Evolutionary conservation across 23 red algal species (phyloP), one percentile per base, ranked within the genome.

Genomic region (Gracilaria domingensis): DNA sequence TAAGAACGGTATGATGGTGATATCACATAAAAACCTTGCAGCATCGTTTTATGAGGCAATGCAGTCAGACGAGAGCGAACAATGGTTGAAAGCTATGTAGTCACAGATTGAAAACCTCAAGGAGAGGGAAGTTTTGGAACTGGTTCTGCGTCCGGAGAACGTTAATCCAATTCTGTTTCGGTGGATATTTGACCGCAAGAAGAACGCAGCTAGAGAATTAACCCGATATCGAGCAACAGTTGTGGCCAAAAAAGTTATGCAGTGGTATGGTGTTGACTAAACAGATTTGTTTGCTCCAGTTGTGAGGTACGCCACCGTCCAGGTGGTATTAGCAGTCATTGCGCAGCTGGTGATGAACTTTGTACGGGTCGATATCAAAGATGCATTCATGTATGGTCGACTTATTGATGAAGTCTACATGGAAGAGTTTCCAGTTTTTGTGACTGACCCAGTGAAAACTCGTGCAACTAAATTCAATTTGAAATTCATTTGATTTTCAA

Each of bases 171-270:
- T 82, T 0, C 7, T 55, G 11, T 79, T 34, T 8, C n/a, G 36
- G 32, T 76, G 79, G 61, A 28, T 85, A 0, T 93, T 76, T 66
- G 65, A 54, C 25, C 62, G 60, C 14, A 93, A 84, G 51, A 23
- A 21, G 13, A 79, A 93, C 55, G 44, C 32, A 2, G 44, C 48
- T 51, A 36, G 69, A 14, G 13, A 45, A n/a, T 8, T 85, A 12
- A 93, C 89, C 21, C 13, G 89, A 25, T 40, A 83, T 36, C 28
- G 48, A 48, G 89, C 89, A 0, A 29, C 67, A 33, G 28, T 93
- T 14, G 89, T 93, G n/a, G 89, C 89, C 0, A 84, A 93, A 26
- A 79, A 79, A 8, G 84, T 78, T 39, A 93, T 39, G 28, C 40
- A 93, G 1, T 34, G 20, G 26, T 29, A 37, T 42, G 62, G 89